phyloP scores from a whole-genome alignment of 2,329 filamentous ascomycete species.

The Exutisphaerella laricina region DNA sequence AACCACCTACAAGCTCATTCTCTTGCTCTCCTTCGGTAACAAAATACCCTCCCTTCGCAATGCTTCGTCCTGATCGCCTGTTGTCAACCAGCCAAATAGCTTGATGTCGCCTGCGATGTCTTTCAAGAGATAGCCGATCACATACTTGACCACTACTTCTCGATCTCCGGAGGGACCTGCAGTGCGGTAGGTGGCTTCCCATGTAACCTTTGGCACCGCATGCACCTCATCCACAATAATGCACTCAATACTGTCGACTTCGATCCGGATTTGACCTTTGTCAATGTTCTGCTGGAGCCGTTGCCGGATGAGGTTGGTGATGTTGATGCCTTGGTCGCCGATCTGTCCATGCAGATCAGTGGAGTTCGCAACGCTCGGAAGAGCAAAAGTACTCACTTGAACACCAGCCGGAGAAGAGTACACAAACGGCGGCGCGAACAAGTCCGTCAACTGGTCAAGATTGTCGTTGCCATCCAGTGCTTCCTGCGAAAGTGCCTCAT shows the following conservation, averaged over 20 bases:
- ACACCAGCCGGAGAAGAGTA: constrained; percentile 2
- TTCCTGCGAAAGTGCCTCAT: neutral
- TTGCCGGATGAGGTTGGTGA: neutral
- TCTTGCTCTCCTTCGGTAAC: neutral
- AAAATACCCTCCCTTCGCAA: neutral
- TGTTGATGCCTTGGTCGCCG: neutral
- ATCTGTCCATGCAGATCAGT: neutral
- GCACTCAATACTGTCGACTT: constrained; percentile 1
- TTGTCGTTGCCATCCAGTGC: constrained; percentile 1
- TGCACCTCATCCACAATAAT: constrained; percentile 2
- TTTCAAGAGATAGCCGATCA: constrained; percentile 2
- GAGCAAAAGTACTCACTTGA: neutral
- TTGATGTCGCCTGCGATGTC: neutral
- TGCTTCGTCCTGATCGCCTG: constrained; percentile 2
- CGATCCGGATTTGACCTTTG: constrained; percentile 1
- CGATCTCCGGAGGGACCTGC: neutral
- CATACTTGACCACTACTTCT: constrained; percentile 1
- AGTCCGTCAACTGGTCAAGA: neutral
- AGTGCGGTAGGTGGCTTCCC: neutral
- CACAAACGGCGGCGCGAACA: constrained; percentile 1
- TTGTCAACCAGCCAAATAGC: neutral
- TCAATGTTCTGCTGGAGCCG: neutral
- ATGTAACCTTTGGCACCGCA: constrained; percentile 1
- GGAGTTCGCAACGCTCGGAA: neutral
- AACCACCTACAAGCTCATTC: neutral